Evolutionary conservation across 345 rosid genomes (phyloP).

Genomic region (Citrus australasica): DNA sequence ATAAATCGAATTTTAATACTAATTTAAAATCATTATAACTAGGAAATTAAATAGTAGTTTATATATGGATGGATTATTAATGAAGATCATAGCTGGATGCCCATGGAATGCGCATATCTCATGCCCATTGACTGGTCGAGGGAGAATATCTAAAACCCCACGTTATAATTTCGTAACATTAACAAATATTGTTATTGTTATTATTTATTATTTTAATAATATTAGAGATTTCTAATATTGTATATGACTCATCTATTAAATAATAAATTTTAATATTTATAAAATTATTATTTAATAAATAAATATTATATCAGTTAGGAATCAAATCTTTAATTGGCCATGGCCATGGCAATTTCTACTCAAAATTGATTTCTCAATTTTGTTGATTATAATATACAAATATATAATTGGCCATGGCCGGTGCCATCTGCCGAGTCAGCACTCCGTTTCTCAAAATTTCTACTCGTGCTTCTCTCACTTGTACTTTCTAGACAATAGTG

Average conservation of each 20-base stretch:
- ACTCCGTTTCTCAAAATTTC: not conserved
- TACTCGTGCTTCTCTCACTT: not conserved
- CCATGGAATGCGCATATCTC: not conserved
- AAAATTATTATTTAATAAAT: too few relatives aligned
- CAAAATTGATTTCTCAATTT: not conserved
- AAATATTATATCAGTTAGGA: too few relatives aligned
- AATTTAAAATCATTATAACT: too few relatives aligned
- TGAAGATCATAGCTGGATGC: not conserved
- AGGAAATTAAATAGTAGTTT: too few relatives aligned
- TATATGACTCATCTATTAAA: too few relatives aligned
- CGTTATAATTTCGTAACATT: not conserved
- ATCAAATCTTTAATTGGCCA: too few relatives aligned
- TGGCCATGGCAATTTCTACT: not conserved
- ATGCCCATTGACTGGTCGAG: not conserved
- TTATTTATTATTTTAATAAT: not conserved
- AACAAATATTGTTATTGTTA: too few relatives aligned
- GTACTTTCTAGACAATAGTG: slow-evolving; percentile 1
- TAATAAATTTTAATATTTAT: too few relatives aligned
- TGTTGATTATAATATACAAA: not conserved
- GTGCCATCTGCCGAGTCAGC: not conserved
- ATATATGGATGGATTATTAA: not conserved
- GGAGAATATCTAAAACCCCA: not conserved
- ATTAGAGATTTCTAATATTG: too few relatives aligned
- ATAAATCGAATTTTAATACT: too few relatives aligned
- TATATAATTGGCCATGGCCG: not conserved